Evolutionary conservation across 2,329 filamentous ascomycete species (phyloP).

Genomic region (Nannizziopsis barbatae): DNA sequence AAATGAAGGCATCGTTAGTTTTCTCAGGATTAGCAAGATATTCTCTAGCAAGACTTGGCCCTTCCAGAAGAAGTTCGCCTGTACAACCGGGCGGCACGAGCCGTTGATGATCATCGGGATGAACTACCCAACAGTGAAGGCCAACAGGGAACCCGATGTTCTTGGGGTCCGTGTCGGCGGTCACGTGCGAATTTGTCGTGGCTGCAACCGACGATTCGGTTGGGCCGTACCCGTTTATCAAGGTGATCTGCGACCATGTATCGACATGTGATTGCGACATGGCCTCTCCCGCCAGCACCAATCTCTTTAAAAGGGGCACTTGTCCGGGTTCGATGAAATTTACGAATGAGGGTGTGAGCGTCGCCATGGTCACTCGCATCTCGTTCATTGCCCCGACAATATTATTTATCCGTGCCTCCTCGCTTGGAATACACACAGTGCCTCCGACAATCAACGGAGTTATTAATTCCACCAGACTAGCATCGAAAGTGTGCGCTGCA

Average conservation of each 20-base stretch:
- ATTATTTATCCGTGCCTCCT: constrained; percentile 40
- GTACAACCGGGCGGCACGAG: constrained; percentile 34
- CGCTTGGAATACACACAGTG: constrained; percentile 48
- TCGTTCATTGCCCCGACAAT: constrained; percentile 42
- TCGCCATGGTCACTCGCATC: constrained; percentile 44
- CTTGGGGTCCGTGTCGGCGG: constrained; percentile 23
- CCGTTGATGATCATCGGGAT: constrained; percentile 30
- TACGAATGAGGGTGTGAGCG: constrained; percentile 51
- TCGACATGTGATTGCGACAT: constrained; percentile 37
- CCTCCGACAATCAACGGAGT: constrained; percentile 46
- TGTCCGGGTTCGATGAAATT: constrained; percentile 34
- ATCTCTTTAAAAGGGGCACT: constrained; percentile 33
- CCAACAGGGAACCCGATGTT: constrained; percentile 29
- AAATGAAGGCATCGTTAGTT: constrained; percentile 48
- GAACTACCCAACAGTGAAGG: constrained; percentile 31
- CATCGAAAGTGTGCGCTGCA: constrained; percentile 46
- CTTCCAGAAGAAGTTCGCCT: constrained; percentile 31
- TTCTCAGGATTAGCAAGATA: constrained; percentile 50
- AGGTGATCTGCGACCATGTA: constrained; percentile 27
- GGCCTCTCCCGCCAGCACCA: constrained; percentile 38
- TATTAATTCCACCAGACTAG: constrained; percentile 45
- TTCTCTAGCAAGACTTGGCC: constrained; percentile 50
- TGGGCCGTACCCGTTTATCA: constrained; percentile 37
- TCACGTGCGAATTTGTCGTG: constrained; percentile 26
- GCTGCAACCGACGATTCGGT: constrained; percentile 32